phyloP scores from a whole-genome alignment of 371 early-diverging fungal genomes.

The Blakeslea trispora region DNA sequence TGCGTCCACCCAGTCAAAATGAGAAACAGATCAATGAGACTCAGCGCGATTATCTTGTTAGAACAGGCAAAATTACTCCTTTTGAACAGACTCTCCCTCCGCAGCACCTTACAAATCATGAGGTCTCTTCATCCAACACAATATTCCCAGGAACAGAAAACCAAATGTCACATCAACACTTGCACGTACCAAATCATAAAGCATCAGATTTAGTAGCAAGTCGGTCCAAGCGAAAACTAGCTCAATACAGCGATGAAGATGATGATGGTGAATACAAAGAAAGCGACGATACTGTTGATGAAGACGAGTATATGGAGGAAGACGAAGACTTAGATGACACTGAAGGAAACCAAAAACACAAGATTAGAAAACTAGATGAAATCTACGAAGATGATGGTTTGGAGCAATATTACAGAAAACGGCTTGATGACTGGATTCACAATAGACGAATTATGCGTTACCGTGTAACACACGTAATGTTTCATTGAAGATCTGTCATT shows the following conservation, averaged over 20 bases:
- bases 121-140: not conserved
- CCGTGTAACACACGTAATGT: conserved; percentile 20
- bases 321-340: conserved; percentile 18
- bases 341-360: conserved; percentile 3
- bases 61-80: conserved; percentile 80
- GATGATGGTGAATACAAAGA: conserved; percentile 28
- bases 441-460: conserved; percentile 52
- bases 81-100: conserved; percentile 54
- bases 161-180: conserved; percentile 30
- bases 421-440: conserved; percentile 59
- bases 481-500: no score
- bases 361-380: conserved; percentile 17
- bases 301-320: conserved; percentile 9
- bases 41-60: conserved; percentile 66
- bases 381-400: conserved; percentile 65
- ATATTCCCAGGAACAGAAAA: conserved; percentile 15
- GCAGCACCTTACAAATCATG: conserved; percentile 1
- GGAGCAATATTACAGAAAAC: conserved; percentile 56
- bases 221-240: conserved; percentile 6
- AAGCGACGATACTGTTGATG: conserved; percentile 25
- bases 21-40: conserved; percentile 47
- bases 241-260: conserved; percentile 9
- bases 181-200: conserved; percentile 15
- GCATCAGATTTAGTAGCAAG: conserved; percentile 5
- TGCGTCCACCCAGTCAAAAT: conserved; percentile 12